Conservation (phyloP, 2,329 filamentous ascomycete species). For the Fusarium sarcochroum region DNA sequence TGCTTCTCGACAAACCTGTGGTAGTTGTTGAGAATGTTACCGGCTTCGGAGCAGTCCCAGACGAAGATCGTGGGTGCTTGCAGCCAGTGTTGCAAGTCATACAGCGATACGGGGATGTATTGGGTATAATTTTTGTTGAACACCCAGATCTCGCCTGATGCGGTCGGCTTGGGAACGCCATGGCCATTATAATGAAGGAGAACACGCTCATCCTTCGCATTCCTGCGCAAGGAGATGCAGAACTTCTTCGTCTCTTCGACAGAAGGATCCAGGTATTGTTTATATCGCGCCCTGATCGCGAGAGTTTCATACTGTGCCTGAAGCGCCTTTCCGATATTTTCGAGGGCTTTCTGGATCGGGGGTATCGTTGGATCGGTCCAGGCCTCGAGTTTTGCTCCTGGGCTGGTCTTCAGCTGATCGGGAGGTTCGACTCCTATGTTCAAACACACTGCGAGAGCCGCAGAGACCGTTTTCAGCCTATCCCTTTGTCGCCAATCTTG, state of each 20-base stretch:
- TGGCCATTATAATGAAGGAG: slow-evolving; percentile 99
- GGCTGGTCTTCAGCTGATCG: slow-evolving; percentile 95
- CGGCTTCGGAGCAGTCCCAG: slow-evolving; percentile 97
- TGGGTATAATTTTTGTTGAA: slow-evolving; percentile 99
- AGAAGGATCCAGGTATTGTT: slow-evolving; percentile 95
- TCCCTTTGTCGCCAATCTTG: slow-evolving; percentile 99
- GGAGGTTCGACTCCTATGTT: slow-evolving; percentile 98
- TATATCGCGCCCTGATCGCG: slow-evolving; percentile 95
- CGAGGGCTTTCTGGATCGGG: slow-evolving; percentile 86
- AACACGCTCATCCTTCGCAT: slow-evolving; percentile 95
- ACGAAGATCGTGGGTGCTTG: slow-evolving; percentile 96
- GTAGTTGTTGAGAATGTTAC: slow-evolving; percentile 95
- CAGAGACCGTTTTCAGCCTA: slow-evolving; percentile 94
- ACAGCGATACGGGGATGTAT: slow-evolving; percentile 96
- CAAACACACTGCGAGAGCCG: slow-evolving; percentile 91
- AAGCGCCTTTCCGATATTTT: slow-evolving; percentile 95
- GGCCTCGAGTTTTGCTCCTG: slow-evolving; percentile 93
- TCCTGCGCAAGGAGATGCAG: slow-evolving; percentile 88
- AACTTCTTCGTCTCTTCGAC: slow-evolving; percentile 99
- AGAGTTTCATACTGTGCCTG: slow-evolving; percentile 97
- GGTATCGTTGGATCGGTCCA: slow-evolving; percentile 94
- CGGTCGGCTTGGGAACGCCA: slow-evolving; percentile 94
- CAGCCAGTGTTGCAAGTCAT: slow-evolving; percentile 95
- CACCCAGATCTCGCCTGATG: slow-evolving; percentile 98
- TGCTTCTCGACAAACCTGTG: slow-evolving; percentile 96